These are phyloP conservation scores for Aspergillus egyptiacus DNA, from an alignment of 495 filamentous ascomycete genomes.

Conservation along the genomic window DNA sequence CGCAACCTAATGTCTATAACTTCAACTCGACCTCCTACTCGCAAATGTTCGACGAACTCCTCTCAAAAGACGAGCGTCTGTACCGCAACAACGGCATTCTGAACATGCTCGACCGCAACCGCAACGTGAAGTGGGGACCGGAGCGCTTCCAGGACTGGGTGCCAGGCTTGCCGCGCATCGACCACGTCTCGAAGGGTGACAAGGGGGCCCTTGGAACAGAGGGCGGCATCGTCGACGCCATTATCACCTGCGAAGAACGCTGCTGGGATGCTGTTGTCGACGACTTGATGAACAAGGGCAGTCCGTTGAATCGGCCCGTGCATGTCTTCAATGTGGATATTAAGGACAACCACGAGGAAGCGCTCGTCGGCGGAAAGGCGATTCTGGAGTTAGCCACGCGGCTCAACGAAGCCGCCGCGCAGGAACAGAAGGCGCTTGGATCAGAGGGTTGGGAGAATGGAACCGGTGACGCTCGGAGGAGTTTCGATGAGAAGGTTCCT, in stretches of 20 bases:
- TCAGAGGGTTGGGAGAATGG: conserved; percentile 62
- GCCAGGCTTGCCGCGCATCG: conserved; percentile 73
- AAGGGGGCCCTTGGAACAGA: conserved; percentile 74
- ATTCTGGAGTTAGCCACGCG: conserved; percentile 88
- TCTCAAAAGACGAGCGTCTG: conserved; percentile 75
- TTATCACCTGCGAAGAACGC: conserved; percentile 95
- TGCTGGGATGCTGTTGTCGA: conserved; percentile 99
- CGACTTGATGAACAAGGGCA: conserved; percentile 78
- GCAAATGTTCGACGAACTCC: conserved; percentile 82
- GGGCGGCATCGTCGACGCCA: conserved; percentile 85
- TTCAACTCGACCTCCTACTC: conserved; percentile 95
- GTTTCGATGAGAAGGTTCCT: conserved; percentile 90
- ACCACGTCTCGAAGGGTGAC: conserved; percentile 51
- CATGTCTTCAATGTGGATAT: conserved; percentile 99
- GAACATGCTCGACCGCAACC: conserved; percentile 92
- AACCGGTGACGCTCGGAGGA: conserved; percentile 55
- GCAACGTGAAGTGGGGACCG: conserved; percentile 85
- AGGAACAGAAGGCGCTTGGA: conserved; percentile 65
- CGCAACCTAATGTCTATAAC: conserved; percentile 90
- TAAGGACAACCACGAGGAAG: conserved; percentile 97
- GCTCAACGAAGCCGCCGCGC: conserved; percentile 72
- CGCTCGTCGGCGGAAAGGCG: conserved; percentile 79
- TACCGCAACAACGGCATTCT: conserved; percentile 90
- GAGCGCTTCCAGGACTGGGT: conserved; percentile 99
- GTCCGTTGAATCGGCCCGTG: conserved; percentile 79